Percentiles rank a stretch among this genome's conserved stretches.
phyloP scores from a whole-genome alignment of 345 rosid species.

The Citrus medica region DNA sequence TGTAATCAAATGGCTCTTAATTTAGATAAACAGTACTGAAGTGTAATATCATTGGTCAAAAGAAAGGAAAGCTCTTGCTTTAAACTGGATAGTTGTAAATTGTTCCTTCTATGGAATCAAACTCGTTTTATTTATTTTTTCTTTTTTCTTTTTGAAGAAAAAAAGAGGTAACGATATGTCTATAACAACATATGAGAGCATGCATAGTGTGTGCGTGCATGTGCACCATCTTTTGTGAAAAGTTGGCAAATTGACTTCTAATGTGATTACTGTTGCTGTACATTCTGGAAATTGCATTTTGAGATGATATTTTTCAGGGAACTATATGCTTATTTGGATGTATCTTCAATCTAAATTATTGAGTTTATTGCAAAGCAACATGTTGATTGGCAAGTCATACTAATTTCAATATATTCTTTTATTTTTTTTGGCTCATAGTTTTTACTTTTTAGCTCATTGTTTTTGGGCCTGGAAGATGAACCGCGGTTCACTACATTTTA shows the following conservation, averaged over 20 bases:
- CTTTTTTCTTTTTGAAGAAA: no score
- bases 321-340: conserved; percentile 9
- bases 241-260: background rate
- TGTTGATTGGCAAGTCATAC: background rate
- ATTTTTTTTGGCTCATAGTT: background rate
- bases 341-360: background rate
- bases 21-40: background rate
- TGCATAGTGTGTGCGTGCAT: background rate
- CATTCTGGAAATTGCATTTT: background rate
- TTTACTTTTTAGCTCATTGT: background rate
- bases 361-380: background rate
- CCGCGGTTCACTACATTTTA: background rate
- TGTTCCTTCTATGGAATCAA: background rate
- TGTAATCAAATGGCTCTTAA: background rate
- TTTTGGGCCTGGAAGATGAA: background rate
- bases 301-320: background rate
- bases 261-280: background rate
- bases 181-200: background rate
- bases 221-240: background rate
- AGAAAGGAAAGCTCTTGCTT: background rate
- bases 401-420: background rate
- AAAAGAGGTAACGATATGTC: background rate
- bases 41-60: background rate
- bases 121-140: background rate
- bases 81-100: background rate